Base-by-base conservation (phyloP, 805 yeast genomes). In the Priceomyces castillae region DNA sequence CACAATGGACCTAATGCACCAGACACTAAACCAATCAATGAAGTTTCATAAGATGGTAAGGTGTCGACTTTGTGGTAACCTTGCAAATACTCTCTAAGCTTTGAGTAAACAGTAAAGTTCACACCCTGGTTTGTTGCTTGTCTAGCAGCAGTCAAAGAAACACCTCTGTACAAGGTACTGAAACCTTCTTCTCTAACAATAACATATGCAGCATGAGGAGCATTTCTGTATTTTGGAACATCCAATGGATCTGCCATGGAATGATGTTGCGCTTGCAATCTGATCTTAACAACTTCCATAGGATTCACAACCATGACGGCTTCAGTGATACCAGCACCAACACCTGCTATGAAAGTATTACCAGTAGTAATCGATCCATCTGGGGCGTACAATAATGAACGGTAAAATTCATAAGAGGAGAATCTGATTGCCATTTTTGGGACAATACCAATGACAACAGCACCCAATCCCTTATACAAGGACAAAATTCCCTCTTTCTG, bases 91-190 rank as follows among this genome's bases (percentile, higher is more conserved):
- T 82, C 84, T 64, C 85, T 89, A 54, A 90, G 70, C 64, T 85
- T 84, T 20, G 96, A 86, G 72, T 92, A 92, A 23, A 89, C 96
- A 2, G 98, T 92, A 69, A 92, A 92, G 71, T 94, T 92, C 39
- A 95, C 97, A 74, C 97, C 99, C 71, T 92, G 99, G 74, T 92
- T 92, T 46, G 96, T 84, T 22, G 98, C 97, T 67, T 92, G 99
- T 74, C 99, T 82, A 23, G 96, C 95, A 30, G 97, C 97, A 26
- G 99, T 92, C 59, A 92, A 80, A 2, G 90, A 79, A 20, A 92
- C 98, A 62, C 99, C 99, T 63, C 97, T 80, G 74, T 92, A 92
- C 47, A 92, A 70, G 7, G 97, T 87, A 40, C 78, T 76, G 56
- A 87, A 74, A 39, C 99, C 99, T 73, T 92, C 99, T 67, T 92